A percentile compares a stretch with the other conserved stretches of the same genome.
Evolutionary conservation across 1,284 basidiomycete species (phyloP).

Genomic region (Phylloporus sp.): DNA sequence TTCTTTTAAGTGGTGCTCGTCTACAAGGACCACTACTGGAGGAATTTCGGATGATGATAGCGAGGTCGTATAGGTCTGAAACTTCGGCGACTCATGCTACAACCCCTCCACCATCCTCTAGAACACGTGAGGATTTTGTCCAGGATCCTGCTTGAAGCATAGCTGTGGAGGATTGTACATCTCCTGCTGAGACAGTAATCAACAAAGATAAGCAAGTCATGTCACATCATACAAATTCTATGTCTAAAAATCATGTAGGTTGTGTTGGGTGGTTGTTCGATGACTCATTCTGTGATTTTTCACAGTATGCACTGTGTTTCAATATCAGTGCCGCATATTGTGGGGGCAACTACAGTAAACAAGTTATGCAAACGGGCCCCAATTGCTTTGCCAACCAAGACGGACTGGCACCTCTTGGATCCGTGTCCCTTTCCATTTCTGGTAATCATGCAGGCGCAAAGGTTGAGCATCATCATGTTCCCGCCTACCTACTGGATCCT

Average conservation of each 20-base stretch:
- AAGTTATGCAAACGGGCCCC: not conserved
- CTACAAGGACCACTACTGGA: not conserved
- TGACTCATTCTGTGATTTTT: not conserved
- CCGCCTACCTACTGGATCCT: not conserved
- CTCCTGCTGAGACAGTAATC: not conserved
- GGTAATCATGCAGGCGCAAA: not conserved
- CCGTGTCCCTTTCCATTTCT: not conserved
- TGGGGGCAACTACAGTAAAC: not conserved
- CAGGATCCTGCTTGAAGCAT: not conserved
- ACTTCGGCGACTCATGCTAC: not conserved
- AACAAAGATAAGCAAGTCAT: not conserved
- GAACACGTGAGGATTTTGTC: not conserved
- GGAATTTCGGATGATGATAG: not conserved
- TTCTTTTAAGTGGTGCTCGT: not conserved
- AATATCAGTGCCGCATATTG: not conserved
- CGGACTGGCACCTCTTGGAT: not conserved
- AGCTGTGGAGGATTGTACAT: not conserved
- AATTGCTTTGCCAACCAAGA: not conserved
- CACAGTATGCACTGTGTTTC: not conserved
- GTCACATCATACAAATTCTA: too few species aligned
- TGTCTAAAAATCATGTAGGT: not conserved
- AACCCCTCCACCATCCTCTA: not conserved
- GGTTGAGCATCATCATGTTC: not conserved
- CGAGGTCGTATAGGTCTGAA: not conserved
- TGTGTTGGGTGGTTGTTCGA: not conserved